phyloP scores from a whole-genome alignment of 108 stramenopile genomes.

The Conticribra guillardii region DNA sequence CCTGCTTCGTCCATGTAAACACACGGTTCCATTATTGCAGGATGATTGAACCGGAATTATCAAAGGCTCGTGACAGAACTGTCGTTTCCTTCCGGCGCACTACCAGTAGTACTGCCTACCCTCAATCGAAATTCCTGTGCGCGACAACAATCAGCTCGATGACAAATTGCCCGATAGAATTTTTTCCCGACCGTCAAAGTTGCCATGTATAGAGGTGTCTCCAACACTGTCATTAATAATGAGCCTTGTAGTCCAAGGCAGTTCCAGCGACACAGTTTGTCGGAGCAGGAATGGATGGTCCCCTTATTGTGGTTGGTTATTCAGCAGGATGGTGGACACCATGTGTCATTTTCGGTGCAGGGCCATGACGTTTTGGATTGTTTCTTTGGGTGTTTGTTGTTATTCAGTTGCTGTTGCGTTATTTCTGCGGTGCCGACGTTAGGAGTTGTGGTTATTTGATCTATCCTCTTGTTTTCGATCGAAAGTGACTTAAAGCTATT shows the following conservation, averaged over 20 bases:
- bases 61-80: neutral
- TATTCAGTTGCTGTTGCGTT: neutral
- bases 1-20: conserved; percentile 85
- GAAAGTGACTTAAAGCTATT: neutral
- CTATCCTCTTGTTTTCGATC: no score
- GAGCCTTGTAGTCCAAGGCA: conserved; percentile 83
- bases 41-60: conserved; percentile 66
- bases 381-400: conserved; percentile 4
- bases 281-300: conserved; percentile 69
- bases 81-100: neutral
- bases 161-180: conserved; percentile 64
- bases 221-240: conserved; percentile 64
- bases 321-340: conserved; percentile 87
- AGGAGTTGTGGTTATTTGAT: neutral
- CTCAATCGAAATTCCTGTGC: conserved; percentile 41
- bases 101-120: neutral
- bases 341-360: conserved; percentile 66
- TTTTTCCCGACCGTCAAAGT: conserved; percentile 85
- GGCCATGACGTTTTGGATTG: conserved; percentile 60
- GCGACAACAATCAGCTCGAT: conserved; percentile 85
- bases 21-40: conserved; percentile 78
- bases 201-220: conserved; percentile 59
- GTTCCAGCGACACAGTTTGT: conserved; percentile 88
- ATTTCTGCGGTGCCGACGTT: neutral
- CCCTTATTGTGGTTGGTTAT: conserved; percentile 55